phyloP scores from a whole-genome alignment of 2,329 filamentous ascomycete species.

The Huntiella savannae region DNA sequence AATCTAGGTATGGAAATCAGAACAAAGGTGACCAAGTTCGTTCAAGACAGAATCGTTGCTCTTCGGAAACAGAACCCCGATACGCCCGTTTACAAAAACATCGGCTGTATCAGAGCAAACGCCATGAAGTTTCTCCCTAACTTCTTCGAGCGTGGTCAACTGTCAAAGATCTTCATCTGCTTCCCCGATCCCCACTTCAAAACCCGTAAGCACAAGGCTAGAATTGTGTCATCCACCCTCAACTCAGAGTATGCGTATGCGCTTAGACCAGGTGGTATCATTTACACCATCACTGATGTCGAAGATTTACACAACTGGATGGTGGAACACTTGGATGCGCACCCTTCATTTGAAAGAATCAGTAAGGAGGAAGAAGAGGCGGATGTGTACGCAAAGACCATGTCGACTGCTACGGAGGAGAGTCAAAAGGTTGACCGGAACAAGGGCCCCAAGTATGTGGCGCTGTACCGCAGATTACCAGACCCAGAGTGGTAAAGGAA shows the following conservation, averaged over 20 bases:
- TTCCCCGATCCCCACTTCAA: constrained; percentile 99
- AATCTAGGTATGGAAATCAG: constrained; percentile 72
- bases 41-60: constrained; percentile 70
- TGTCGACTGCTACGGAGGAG: constrained; percentile 80
- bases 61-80: constrained; percentile 47
- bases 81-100: constrained; percentile 54
- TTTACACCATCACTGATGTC: constrained; percentile 96
- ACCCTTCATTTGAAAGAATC: constrained; percentile 63
- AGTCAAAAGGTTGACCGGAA: constrained; percentile 92
- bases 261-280: constrained; percentile 59
- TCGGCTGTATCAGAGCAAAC: constrained; percentile 76
- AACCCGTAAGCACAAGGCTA: constrained; percentile 85
- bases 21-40: constrained; percentile 73
- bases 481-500: constrained; percentile 51
- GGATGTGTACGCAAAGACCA: constrained; percentile 54
- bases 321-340: constrained; percentile 62
- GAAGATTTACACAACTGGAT: constrained; percentile 90
- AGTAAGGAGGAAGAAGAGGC: constrained; percentile 44
- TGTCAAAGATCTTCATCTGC: constrained; percentile 88
- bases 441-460: constrained; percentile 76
- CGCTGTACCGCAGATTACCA: constrained; percentile 62
- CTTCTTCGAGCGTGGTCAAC: constrained; percentile 67
- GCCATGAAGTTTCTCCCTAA: constrained; percentile 99
- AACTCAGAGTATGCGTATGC: constrained; percentile 90
- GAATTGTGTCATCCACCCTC: constrained; percentile 76